A percentile compares a stretch with the other conserved stretches of the same genome.
Conservation (phyloP, 2,329 filamentous ascomycete species). For the Venturia carpophila region DNA sequence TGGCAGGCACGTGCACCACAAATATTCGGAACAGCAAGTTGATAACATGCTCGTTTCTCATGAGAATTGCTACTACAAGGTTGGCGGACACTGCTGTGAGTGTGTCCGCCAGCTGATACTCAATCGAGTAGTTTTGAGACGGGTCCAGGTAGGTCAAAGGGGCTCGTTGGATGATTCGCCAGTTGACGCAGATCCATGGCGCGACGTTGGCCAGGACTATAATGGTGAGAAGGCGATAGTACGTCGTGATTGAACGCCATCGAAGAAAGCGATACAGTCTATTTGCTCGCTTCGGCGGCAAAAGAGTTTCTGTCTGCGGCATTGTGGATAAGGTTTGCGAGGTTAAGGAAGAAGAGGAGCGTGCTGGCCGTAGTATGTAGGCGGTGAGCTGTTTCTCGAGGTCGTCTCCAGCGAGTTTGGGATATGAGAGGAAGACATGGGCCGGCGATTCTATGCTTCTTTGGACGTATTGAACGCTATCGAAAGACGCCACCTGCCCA, state of each 20-base stretch:
- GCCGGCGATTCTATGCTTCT: not conserved
- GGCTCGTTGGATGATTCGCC: slow-evolving; percentile 10
- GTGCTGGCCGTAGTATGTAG: not conserved
- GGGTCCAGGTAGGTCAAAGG: slow-evolving; percentile 16
- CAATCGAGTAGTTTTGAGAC: slow-evolving; percentile 20
- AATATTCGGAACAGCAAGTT: slow-evolving; percentile 27
- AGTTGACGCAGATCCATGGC: slow-evolving; percentile 22
- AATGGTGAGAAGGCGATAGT: slow-evolving; percentile 36
- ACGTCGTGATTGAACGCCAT: slow-evolving; percentile 11
- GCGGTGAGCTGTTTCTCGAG: not conserved
- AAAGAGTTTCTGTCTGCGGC: not conserved
- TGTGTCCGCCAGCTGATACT: slow-evolving; percentile 18
- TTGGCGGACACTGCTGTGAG: slow-evolving; percentile 30
- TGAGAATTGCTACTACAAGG: slow-evolving; percentile 25
- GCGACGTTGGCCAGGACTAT: slow-evolving; percentile 35
- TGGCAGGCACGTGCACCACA: slow-evolving; percentile 23
- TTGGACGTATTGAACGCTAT: not conserved
- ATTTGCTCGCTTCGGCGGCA: not conserved
- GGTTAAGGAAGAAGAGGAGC: not conserved
- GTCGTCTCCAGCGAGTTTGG: not conserved
- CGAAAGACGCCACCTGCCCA: not conserved
- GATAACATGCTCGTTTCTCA: slow-evolving; percentile 29
- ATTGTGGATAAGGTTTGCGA: slow-evolving; percentile 3
- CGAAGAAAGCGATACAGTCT: not conserved
- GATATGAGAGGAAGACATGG: not conserved